Conservation (phyloP, 2,329 filamentous ascomycete genomes). For the Aspergillus awamori region DNA sequence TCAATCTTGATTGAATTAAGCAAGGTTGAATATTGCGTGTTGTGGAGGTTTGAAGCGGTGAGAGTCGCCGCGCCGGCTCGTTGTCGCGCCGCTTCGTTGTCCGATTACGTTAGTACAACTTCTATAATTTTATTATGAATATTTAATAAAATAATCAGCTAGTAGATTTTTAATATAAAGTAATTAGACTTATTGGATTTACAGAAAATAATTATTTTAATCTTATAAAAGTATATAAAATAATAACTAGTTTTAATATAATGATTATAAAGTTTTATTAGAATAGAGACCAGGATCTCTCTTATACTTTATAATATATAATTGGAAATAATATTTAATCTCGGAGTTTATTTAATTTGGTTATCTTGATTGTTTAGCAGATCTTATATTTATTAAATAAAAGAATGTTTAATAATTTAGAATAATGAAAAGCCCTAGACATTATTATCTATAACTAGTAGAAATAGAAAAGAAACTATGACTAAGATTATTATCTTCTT, state of each 20-base stretch:
- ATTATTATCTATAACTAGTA: neutral
- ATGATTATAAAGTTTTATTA: neutral
- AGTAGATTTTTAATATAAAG: neutral
- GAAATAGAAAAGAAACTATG: neutral
- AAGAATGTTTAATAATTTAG: neutral
- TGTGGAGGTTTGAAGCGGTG: too few relatives aligned
- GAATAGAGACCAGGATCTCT: neutral
- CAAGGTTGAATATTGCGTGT: too few relatives aligned
- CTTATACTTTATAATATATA: neutral
- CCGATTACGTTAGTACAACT: too few relatives aligned
- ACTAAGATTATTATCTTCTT: neutral
- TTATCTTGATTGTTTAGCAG: neutral
- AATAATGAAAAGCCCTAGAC: neutral
- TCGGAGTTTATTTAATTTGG: neutral
- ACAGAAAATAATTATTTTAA: neutral
- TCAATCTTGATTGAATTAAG: too few relatives aligned
- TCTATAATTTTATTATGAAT: neutral
- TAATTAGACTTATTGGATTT: neutral
- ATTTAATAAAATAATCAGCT: neutral
- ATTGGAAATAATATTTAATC: neutral
- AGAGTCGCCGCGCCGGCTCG: too few relatives aligned
- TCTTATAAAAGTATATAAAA: neutral
- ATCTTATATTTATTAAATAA: slow-evolving; percentile 1
- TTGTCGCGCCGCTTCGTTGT: too few relatives aligned
- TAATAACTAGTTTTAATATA: neutral